phyloP scores from a whole-genome alignment of 306 rosid genomes.

The Castanea mollissima region DNA sequence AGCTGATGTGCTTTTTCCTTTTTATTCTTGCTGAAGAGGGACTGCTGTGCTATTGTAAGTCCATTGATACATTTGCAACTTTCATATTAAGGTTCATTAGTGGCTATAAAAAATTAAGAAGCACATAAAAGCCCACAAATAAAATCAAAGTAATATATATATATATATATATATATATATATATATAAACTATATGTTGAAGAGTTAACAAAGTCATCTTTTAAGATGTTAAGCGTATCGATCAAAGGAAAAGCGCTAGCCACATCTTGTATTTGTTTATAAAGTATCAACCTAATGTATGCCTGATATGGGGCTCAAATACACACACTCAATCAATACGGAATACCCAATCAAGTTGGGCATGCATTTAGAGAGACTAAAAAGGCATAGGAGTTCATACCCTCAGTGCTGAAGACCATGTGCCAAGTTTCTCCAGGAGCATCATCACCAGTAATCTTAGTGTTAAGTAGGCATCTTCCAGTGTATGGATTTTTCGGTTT shows the following conservation, averaged over 20 bases:
- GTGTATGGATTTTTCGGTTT: slow-evolving; percentile 82
- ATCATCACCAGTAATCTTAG: slow-evolving; percentile 96
- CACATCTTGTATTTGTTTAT: no score
- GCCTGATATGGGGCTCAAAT: no score
- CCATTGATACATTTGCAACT: background rate
- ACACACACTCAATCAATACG: no score
- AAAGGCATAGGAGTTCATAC: slow-evolving; percentile 29
- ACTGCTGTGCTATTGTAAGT: background rate
- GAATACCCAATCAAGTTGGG: no score
- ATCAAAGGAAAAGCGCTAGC: no score
- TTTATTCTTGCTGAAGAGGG: no score
- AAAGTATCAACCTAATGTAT: no score
- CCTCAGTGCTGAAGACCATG: slow-evolving; percentile 98
- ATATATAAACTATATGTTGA: background rate
- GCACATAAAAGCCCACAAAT: background rate
- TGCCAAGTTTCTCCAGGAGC: slow-evolving; percentile 99
- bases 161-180: background rate
- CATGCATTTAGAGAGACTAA: background rate
- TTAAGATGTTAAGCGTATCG: background rate
- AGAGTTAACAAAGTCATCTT: background rate
- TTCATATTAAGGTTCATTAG: background rate
- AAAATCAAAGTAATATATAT: background rate
- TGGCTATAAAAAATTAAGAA: background rate
- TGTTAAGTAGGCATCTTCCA: slow-evolving; percentile 80
- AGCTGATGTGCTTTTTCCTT: background rate